Conservation (phyloP, 1,139 yeast species). For the Taphrina flavorubra region DNA sequence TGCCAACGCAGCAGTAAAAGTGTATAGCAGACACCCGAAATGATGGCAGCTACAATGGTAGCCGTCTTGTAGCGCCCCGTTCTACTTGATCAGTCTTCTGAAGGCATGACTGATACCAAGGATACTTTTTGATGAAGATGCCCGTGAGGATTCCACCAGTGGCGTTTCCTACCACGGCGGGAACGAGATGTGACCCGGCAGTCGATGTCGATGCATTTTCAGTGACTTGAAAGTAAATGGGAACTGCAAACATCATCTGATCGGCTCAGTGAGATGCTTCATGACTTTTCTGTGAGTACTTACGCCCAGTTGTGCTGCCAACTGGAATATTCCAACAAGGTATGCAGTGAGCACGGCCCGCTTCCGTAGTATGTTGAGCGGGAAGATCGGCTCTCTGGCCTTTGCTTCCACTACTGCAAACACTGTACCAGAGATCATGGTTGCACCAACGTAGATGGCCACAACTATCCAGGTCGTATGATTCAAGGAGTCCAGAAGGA, state of each 20-base stretch:
- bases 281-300: neutral
- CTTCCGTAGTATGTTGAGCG: constrained; percentile 2
- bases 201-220: constrained; percentile 20
- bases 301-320: constrained; percentile 32
- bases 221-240: constrained; percentile 32
- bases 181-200: constrained; percentile 36
- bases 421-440: neutral
- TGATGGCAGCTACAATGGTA: constrained; percentile 10
- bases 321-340: constrained; percentile 1
- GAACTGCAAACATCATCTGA: constrained; percentile 34
- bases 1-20: constrained; percentile 18
- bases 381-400: constrained; percentile 28
- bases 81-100: constrained; percentile 5
- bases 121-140: constrained; percentile 13
- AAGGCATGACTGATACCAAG: too few relatives aligned
- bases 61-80: constrained; percentile 32
- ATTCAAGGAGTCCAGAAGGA: constrained; percentile 9
- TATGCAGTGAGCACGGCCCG: constrained; percentile 19
- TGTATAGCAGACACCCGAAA: constrained; percentile 7
- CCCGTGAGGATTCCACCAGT: constrained; percentile 28
- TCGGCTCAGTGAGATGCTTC: neutral
- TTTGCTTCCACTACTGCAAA: constrained; percentile 2
- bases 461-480: neutral
- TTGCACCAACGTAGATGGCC: neutral
- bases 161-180: constrained; percentile 36